Evolutionary conservation across 805 yeast genomes (phyloP).

Genomic region (Kuraishia borneana): DNA sequence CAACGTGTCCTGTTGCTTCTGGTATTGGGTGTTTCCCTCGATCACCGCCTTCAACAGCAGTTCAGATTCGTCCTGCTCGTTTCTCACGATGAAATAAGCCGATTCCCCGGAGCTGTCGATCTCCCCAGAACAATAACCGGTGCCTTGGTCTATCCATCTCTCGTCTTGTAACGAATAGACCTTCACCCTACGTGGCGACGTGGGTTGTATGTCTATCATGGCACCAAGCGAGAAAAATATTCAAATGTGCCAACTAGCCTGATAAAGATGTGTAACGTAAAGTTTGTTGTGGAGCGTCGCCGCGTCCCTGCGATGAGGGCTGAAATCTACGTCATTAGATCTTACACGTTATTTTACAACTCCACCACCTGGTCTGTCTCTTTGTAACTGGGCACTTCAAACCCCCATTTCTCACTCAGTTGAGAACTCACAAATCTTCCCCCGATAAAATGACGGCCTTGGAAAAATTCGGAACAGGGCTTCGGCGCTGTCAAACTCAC

Average conservation of each 20-base stretch:
- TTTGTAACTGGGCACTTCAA: conserved; percentile 50
- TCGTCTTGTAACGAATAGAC: conserved; percentile 77
- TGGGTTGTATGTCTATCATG: conserved; percentile 8
- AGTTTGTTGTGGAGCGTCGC: background rate
- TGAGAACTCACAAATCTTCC: conserved; percentile 69
- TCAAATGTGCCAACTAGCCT: background rate
- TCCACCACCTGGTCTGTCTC: conserved; percentile 47
- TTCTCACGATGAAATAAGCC: conserved; percentile 62
- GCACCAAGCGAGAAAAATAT: background rate
- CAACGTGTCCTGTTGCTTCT: conserved; percentile 87
- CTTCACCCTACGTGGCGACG: conserved; percentile 69
- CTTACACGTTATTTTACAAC: conserved; percentile 6
- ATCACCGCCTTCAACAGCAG: conserved; percentile 52
- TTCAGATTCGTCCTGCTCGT: conserved; percentile 52
- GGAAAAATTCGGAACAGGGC: conserved; percentile 46
- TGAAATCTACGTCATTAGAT: too few species aligned
- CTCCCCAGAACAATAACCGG: conserved; percentile 82
- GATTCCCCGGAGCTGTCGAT: conserved; percentile 20
- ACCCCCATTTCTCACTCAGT: conserved; percentile 64
- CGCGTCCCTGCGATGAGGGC: too few species aligned
- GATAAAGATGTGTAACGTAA: background rate
- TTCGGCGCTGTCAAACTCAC: conserved; percentile 92
- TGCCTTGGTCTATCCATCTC: conserved; percentile 86
- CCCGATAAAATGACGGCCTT: conserved; percentile 67
- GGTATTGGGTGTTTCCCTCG: conserved; percentile 74